A percentile compares a stretch with the other conserved stretches of the same genome.
phyloP scores from a whole-genome alignment of 805 yeast genomes.

The Cyberlindnera mrakii region DNA sequence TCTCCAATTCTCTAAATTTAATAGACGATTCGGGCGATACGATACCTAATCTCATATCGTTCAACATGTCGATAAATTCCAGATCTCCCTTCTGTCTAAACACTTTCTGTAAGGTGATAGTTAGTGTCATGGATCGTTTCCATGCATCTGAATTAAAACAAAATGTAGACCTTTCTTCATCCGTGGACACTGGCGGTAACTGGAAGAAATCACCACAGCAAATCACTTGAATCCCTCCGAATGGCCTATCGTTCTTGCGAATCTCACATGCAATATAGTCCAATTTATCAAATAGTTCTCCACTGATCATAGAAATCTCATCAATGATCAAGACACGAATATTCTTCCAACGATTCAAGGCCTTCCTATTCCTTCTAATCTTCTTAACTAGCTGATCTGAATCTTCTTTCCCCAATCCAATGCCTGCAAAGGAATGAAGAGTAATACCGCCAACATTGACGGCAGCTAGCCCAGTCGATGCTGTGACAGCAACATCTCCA shows the following conservation, averaged over 20 bases:
- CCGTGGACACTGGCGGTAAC: constrained; percentile 58
- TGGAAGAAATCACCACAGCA: constrained; percentile 82
- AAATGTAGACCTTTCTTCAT: constrained; percentile 33
- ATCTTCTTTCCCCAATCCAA: constrained; percentile 63
- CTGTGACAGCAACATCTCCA: constrained; percentile 66
- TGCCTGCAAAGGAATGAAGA: constrained; percentile 69
- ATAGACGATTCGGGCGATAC: constrained; percentile 41
- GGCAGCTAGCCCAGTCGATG: constrained; percentile 82
- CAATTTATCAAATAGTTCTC: constrained; percentile 55
- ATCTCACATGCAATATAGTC: constrained; percentile 52
- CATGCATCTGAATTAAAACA: constrained; percentile 65
- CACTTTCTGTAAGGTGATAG: constrained; percentile 56
- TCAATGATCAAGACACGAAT: constrained; percentile 63
- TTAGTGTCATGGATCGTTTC: constrained; percentile 49
- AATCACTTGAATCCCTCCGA: constrained; percentile 76
- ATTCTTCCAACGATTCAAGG: constrained; percentile 47
- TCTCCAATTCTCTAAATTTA: constrained; percentile 45
- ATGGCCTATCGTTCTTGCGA: constrained; percentile 44
- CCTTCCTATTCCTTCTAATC: constrained; percentile 46
- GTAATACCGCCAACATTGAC: constrained; percentile 78
- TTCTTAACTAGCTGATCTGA: constrained; percentile 41
- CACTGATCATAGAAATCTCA: constrained; percentile 80
- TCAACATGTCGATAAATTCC: constrained; percentile 64
- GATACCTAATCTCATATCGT: constrained; percentile 63
- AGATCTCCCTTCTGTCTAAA: constrained; percentile 75